Evolutionary conservation across 805 yeast species (phyloP).

Genomic region (Pichia heedii): DNA sequence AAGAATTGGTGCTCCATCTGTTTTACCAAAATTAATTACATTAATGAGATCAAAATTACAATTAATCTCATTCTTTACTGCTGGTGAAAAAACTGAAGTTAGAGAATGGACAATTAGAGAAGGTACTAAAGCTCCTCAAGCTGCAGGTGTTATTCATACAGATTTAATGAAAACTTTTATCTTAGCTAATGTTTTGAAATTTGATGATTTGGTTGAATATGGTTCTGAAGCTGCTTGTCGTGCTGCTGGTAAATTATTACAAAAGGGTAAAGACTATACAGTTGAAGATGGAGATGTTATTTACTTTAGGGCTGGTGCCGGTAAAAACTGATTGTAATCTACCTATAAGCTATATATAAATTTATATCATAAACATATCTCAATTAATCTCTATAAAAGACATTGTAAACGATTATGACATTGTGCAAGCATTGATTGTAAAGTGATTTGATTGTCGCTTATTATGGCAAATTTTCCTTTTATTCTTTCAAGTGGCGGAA

Average conservation of each 20-base stretch:
- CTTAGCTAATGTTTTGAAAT: slow-evolving; percentile 65
- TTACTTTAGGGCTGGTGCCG: slow-evolving; percentile 63
- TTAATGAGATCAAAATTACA: slow-evolving; percentile 61
- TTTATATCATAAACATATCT: too few species aligned
- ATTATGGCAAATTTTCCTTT: too few species aligned
- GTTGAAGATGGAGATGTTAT: slow-evolving; percentile 83
- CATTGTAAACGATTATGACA: too few species aligned
- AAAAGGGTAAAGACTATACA: slow-evolving; percentile 68
- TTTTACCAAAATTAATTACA: slow-evolving; percentile 53
- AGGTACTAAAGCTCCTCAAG: slow-evolving; percentile 75
- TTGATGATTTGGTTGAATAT: slow-evolving; percentile 46
- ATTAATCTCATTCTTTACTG: slow-evolving; percentile 77
- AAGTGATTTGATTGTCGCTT: too few species aligned
- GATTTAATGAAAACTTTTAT: slow-evolving; percentile 77
- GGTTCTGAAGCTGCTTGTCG: slow-evolving; percentile 45
- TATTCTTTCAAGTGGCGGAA: too few species aligned
- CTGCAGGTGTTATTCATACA: slow-evolving; percentile 85
- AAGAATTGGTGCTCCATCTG: slow-evolving; percentile 34
- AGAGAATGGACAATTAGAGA: slow-evolving; percentile 82
- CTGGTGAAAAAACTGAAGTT: slow-evolving; percentile 70
- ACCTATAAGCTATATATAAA: neutral
- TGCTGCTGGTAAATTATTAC: slow-evolving; percentile 48
- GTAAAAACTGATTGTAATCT: slow-evolving; percentile 31
- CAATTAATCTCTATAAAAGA: too few species aligned
- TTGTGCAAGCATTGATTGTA: too few species aligned